These are phyloP conservation scores for Kurtzmaniella fragi DNA, from an alignment of 805 yeast genomes.

Conservation along the genomic window DNA sequence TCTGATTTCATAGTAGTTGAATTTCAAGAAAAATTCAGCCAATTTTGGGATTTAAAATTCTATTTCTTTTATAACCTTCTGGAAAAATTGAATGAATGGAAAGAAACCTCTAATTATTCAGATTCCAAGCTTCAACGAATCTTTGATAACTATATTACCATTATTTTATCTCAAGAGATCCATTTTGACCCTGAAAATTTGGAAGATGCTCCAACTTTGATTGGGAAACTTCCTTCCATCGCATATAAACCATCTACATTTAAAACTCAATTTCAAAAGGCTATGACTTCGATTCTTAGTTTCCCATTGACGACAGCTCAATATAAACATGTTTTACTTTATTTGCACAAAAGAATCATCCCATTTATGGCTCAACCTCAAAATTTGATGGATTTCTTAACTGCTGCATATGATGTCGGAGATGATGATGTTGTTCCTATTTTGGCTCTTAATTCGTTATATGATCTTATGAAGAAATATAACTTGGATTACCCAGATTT, in stretches of 20 bases:
- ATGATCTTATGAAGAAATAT: slow-evolving; percentile 73
- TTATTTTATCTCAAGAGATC: slow-evolving; percentile 13
- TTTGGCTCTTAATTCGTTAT: slow-evolving; percentile 80
- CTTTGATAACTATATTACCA: slow-evolving; percentile 37
- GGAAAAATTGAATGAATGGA: slow-evolving; percentile 17
- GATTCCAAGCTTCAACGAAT: slow-evolving; percentile 13
- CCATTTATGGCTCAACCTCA: slow-evolving; percentile 80
- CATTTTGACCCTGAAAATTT: slow-evolving; percentile 21
- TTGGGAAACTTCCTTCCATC: slow-evolving; percentile 27
- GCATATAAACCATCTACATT: slow-evolving; percentile 41
- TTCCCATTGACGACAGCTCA: slow-evolving; percentile 48
- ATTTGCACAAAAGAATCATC: slow-evolving; percentile 78
- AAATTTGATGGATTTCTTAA: slow-evolving; percentile 85
- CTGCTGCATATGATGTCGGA: slow-evolving; percentile 66
- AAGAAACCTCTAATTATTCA: slow-evolving; percentile 3
- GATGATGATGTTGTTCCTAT: slow-evolving; percentile 54
- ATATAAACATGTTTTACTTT: slow-evolving; percentile 61
- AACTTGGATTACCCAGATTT: slow-evolving; percentile 92
- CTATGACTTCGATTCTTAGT: slow-evolving; percentile 56
- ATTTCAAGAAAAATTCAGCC: slow-evolving; percentile 45
- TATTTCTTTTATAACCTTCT: slow-evolving; percentile 56
- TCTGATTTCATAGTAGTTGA: slow-evolving; percentile 47
- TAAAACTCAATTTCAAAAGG: slow-evolving; percentile 62
- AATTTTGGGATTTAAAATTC: slow-evolving; percentile 74
- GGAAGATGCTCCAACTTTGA: slow-evolving; percentile 21